Conservation (phyloP, 192 early-diverging fungal genomes). For the Cladochytrium replicatum region DNA sequence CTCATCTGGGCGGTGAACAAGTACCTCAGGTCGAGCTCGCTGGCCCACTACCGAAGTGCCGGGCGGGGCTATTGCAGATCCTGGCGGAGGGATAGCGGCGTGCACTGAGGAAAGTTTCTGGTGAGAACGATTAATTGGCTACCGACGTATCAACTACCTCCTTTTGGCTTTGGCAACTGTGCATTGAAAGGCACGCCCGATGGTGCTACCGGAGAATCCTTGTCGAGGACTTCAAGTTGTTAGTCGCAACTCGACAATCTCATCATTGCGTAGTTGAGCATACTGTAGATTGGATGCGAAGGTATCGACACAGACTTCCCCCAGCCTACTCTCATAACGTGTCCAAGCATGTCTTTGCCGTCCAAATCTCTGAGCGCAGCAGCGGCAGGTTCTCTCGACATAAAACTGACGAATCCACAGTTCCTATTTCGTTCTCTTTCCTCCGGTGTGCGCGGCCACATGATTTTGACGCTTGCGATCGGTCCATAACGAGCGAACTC, state of each 20-base stretch:
- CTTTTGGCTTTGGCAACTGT: conserved; percentile 22
- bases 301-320: conserved; percentile 73
- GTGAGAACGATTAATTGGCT: too few species aligned
- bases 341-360: conserved; percentile 49
- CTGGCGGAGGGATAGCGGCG: too few species aligned
- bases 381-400: conserved; percentile 62
- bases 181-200: conserved; percentile 55
- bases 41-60: too few species aligned
- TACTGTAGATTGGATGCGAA: conserved; percentile 60
- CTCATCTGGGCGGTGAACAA: conserved; percentile 52
- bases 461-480: conserved; percentile 85
- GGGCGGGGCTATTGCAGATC: too few species aligned
- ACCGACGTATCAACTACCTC: too few species aligned
- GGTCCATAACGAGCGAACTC: conserved; percentile 75
- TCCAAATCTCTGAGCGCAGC: conserved; percentile 63
- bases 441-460: conserved; percentile 88
- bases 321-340: conserved; percentile 67
- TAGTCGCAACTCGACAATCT: too few species aligned
- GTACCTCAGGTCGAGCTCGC: conserved; percentile 44
- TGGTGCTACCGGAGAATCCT: too few species aligned
- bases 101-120: too few species aligned
- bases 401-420: conserved; percentile 88
- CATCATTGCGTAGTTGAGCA: too few species aligned
- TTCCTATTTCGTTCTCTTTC: conserved; percentile 69
- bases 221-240: too few species aligned